A percentile compares a stretch with the other conserved stretches of the same genome.
Conservation (phyloP, 2,329 filamentous ascomycete genomes). For the Claviceps purpurea region DNA sequence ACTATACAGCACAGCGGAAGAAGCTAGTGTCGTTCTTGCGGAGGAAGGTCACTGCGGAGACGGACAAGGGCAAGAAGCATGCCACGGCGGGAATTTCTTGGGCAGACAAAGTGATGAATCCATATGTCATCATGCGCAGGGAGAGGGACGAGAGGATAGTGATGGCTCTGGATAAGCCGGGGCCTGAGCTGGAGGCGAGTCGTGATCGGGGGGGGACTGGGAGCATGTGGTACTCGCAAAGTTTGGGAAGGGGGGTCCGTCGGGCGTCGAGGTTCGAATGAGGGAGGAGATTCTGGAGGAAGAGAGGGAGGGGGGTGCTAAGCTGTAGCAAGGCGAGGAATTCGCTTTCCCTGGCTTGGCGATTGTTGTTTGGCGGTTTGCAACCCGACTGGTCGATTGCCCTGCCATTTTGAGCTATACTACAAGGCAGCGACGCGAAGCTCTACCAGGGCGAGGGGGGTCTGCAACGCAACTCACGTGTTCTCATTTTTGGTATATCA, state of each 20-base stretch:
- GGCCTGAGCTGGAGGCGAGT: conserved; percentile 35
- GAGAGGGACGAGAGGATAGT: conserved; percentile 34
- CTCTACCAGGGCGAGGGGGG: too few species aligned
- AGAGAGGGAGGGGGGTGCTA: conserved; percentile 22
- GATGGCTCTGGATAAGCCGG: conserved; percentile 44
- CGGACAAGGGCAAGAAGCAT: conserved; percentile 25
- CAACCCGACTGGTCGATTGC: too few species aligned
- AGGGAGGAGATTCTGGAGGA: conserved; percentile 36
- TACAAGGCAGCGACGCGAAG: too few species aligned
- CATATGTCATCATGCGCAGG: conserved; percentile 31
- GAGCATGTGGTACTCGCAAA: conserved; percentile 45
- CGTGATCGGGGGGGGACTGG: conserved; percentile 38
- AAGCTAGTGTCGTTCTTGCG: conserved; percentile 40
- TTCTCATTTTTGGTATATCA: too few species aligned
- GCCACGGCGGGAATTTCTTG: conserved; percentile 35
- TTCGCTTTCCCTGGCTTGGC: not conserved
- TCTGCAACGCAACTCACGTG: too few species aligned
- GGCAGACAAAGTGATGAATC: conserved; percentile 49
- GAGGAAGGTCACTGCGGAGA: conserved; percentile 26
- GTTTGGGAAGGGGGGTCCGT: conserved; percentile 37
- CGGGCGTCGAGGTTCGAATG: conserved; percentile 37
- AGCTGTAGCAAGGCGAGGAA: not conserved
- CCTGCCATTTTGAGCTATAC: too few species aligned
- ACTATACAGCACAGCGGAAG: conserved; percentile 36
- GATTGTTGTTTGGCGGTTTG: too few species aligned